Evolutionary conservation across 2,329 filamentous ascomycete species (phyloP).

Genomic region (Alternaria gaisen): DNA sequence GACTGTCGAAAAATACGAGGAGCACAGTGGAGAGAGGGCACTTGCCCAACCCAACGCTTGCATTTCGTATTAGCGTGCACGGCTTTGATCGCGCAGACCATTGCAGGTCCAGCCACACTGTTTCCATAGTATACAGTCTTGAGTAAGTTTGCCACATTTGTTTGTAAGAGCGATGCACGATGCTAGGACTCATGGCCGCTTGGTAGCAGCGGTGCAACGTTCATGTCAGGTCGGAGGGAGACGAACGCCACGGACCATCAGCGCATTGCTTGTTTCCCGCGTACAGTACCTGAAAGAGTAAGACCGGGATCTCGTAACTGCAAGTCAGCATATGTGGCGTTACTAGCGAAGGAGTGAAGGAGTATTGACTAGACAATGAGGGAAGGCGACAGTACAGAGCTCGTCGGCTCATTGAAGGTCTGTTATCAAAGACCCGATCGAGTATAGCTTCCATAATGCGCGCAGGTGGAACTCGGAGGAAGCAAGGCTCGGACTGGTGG

Average conservation of each 20-base stretch:
- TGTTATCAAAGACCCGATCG: constrained; percentile 27
- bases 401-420: constrained; percentile 7
- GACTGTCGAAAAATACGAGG: constrained; percentile 16
- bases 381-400: constrained; percentile 9
- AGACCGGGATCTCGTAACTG: constrained; percentile 28
- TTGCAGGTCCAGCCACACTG: constrained; percentile 2
- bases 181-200: background rate
- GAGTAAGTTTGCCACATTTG: constrained; percentile 12
- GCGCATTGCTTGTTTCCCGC: constrained; percentile 28
- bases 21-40: constrained; percentile 4
- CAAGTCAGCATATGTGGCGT: constrained; percentile 37
- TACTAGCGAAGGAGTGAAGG: constrained; percentile 8
- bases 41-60: constrained; percentile 3
- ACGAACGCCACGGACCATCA: constrained; percentile 8
- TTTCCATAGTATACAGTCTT: background rate
- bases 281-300: constrained; percentile 25
- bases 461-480: background rate
- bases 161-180: background rate
- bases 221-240: constrained; percentile 19
- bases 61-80: constrained; percentile 2
- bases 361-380: constrained; percentile 20
- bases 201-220: constrained; percentile 20
- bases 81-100: background rate
- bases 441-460: constrained; percentile 10
- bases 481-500: background rate